Evolutionary conservation across 768 basidiomycete genomes (phyloP).

Genomic region (Scleroderma citrinum): DNA sequence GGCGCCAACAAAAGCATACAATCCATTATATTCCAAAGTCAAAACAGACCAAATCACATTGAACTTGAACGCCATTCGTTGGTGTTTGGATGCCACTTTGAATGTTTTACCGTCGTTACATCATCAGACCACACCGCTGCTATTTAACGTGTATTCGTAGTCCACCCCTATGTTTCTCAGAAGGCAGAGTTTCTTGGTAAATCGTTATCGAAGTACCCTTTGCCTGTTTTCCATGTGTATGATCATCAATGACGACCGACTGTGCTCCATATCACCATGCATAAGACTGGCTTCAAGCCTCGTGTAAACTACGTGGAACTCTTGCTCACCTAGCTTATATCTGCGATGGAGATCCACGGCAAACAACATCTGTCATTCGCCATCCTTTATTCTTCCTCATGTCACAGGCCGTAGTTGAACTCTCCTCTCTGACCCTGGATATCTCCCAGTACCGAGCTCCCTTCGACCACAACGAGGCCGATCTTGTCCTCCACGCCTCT

Average conservation of each 20-base stretch:
- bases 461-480: constrained; percentile 36
- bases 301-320: constrained; percentile 15
- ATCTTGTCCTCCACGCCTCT: constrained; percentile 37
- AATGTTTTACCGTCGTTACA: too few species aligned
- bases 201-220: not conserved
- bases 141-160: too few species aligned
- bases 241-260: constrained; percentile 1
- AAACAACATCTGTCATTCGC: constrained; percentile 11
- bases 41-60: too few species aligned
- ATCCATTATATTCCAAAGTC: too few species aligned
- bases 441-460: constrained; percentile 24
- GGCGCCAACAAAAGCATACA: too few species aligned
- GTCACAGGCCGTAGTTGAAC: constrained; percentile 22
- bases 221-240: constrained; percentile 10
- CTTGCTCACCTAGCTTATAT: constrained; percentile 18
- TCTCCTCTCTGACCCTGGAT: constrained; percentile 26
- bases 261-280: constrained; percentile 11
- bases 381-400: constrained; percentile 14
- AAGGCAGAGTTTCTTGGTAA: too few species aligned
- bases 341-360: constrained; percentile 16
- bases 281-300: constrained; percentile 24
- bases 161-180: too few species aligned
- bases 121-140: too few species aligned
- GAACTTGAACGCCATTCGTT: too few species aligned
- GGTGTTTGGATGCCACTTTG: too few species aligned